Evolutionary conservation across 176 grass and related monocot genomes (phyloP).

Genomic region (Juncus effusus): DNA sequence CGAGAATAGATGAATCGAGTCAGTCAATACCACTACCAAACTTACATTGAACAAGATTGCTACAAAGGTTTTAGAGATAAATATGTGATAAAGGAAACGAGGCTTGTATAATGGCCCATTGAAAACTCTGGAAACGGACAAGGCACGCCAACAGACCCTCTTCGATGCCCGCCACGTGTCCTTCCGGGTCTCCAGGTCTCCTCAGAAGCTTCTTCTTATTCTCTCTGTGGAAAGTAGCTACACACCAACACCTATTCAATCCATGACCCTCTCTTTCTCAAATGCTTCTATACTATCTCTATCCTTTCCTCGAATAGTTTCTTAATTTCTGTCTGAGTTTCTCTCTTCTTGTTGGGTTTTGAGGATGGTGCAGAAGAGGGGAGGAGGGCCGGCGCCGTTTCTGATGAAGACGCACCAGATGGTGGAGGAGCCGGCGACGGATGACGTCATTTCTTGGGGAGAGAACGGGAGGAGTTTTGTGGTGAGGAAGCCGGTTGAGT

Average conservation of each 20-base stretch:
- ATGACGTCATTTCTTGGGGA: constrained; percentile 65
- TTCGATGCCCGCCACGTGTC: constrained; percentile 18
- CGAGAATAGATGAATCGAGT: too few relatives aligned
- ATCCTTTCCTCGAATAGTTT: neutral
- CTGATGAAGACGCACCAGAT: constrained; percentile 69
- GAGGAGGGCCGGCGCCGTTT: constrained; percentile 58
- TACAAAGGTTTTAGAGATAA: too few relatives aligned
- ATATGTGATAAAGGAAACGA: too few relatives aligned
- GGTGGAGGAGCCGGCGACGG: constrained; percentile 56
- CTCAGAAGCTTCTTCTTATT: constrained; percentile 29
- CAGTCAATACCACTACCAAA: too few relatives aligned
- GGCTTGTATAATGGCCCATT: neutral
- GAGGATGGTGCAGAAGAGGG: constrained; percentile 26
- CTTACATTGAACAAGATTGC: too few relatives aligned
- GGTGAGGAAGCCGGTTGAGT: constrained; percentile 59
- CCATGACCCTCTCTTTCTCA: neutral
- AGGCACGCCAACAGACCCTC: neutral
- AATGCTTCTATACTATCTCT: neutral
- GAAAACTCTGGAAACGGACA: constrained; percentile 21
- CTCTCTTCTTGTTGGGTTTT: neutral
- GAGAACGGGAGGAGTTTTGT: constrained; percentile 52
- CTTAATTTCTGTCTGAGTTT: neutral
- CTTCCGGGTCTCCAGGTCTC: neutral
- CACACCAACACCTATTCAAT: neutral
- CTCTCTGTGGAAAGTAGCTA: neutral